These are phyloP conservation scores for Bipolaris zeicola DNA, from an alignment of 2,329 filamentous ascomycete genomes.

Conservation along the genomic window DNA sequence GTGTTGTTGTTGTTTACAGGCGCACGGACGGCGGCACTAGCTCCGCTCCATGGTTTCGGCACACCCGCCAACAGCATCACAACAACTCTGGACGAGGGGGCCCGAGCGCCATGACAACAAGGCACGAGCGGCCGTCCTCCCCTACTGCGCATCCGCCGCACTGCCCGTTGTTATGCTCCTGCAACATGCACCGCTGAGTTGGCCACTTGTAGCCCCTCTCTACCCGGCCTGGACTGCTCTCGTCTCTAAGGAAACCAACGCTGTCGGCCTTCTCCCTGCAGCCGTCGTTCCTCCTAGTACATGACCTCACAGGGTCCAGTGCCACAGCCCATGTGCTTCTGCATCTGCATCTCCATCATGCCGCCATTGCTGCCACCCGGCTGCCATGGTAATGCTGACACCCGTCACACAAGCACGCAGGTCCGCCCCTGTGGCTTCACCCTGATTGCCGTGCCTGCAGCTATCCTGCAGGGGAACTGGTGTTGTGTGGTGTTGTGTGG, in stretches of 20 bases:
- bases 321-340: slow-evolving; percentile 3
- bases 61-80: slow-evolving; percentile 28
- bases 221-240: background rate
- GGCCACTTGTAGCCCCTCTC: background rate
- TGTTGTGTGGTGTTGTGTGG: too few species aligned
- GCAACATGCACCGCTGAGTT: slow-evolving; percentile 5
- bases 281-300: slow-evolving; percentile 9
- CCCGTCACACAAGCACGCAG: background rate
- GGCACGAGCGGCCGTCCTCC: slow-evolving; percentile 14
- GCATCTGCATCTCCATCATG: slow-evolving; percentile 7
- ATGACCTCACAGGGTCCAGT: slow-evolving; percentile 37
- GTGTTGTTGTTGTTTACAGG: slow-evolving; percentile 35
- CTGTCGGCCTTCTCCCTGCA: slow-evolving; percentile 7
- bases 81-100: slow-evolving; percentile 33
- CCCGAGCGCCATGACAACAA: slow-evolving; percentile 26
- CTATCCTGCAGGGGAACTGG: too few species aligned
- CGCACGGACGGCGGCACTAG: slow-evolving; percentile 22
- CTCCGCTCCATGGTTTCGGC: slow-evolving; percentile 29
- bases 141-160: slow-evolving; percentile 7
- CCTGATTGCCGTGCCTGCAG: background rate
- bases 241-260: slow-evolving; percentile 16
- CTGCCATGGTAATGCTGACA: background rate
- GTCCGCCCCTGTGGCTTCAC: background rate
- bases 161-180: slow-evolving; percentile 11
- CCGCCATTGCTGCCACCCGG: slow-evolving; percentile 1